Percentiles rank a stretch among this genome's conserved stretches.
These are phyloP conservation scores for Nannizzia gypsea DNA, from an alignment of 2,329 filamentous ascomycete species.

Conservation along the genomic window DNA sequence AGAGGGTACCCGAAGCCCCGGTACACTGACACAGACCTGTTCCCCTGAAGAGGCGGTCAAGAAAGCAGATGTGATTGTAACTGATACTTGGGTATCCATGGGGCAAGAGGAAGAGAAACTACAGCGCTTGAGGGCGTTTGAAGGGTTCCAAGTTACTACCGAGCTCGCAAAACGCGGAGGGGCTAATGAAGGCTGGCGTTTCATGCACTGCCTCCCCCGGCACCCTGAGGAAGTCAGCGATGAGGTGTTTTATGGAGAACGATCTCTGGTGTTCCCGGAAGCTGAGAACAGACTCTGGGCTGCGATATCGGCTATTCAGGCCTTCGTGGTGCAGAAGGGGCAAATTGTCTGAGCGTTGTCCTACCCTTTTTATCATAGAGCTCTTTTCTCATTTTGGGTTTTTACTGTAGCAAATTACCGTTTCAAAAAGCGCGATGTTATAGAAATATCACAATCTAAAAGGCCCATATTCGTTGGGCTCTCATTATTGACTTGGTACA, in stretches of 20 bases:
- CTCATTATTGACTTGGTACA: neutral
- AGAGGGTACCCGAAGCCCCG: constrained; percentile 45
- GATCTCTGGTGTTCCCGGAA: constrained; percentile 83
- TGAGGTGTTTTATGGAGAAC: constrained; percentile 80
- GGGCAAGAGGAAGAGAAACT: constrained; percentile 80
- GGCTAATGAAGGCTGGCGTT: constrained; percentile 83
- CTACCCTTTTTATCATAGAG: neutral
- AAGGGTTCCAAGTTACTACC: constrained; percentile 81
- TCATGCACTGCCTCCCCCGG: constrained; percentile 95
- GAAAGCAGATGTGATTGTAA: constrained; percentile 79
- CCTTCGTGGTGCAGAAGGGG: constrained; percentile 89
- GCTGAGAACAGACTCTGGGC: constrained; percentile 92
- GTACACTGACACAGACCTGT: constrained; percentile 61
- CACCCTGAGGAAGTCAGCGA: constrained; percentile 89
- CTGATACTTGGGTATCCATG: constrained; percentile 98
- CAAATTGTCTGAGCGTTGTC: constrained; percentile 42
- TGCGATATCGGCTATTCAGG: constrained; percentile 73
- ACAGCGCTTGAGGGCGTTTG: constrained; percentile 67
- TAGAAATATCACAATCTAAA: neutral
- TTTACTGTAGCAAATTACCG: neutral
- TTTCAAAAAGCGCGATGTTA: no score
- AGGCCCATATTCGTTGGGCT: neutral
- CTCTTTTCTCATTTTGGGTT: neutral
- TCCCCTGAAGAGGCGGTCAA: constrained; percentile 76
- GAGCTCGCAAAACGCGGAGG: constrained; percentile 73